A percentile compares a stretch with the other conserved stretches of the same genome.
phyloP scores from a whole-genome alignment of 257 asterid species.

The Verbena officinalis region DNA sequence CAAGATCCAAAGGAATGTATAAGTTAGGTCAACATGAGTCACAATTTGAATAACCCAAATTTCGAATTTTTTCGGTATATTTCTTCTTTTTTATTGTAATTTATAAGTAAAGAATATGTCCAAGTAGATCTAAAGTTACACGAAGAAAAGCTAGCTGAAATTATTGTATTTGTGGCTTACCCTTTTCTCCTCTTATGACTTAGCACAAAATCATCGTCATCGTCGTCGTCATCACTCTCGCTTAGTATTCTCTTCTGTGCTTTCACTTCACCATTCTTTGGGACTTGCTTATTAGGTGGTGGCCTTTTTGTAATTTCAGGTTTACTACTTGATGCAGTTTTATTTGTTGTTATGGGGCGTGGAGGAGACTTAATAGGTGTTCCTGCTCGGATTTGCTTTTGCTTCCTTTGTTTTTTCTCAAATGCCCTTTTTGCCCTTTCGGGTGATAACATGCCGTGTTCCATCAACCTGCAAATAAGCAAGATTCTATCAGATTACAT shows the following conservation, averaged over 20 bases:
- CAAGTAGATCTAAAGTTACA: not conserved
- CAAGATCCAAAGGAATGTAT: not conserved
- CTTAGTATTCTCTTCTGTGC: slow-evolving; percentile 40
- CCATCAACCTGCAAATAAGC: slow-evolving; percentile 60
- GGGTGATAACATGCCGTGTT: slow-evolving; percentile 65
- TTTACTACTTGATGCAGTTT: slow-evolving; percentile 2
- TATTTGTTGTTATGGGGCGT: not conserved
- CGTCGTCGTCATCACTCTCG: slow-evolving; percentile 55
- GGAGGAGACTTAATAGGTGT: slow-evolving; percentile 58
- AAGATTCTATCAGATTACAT: not conserved
- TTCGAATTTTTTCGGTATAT: not conserved
- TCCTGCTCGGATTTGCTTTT: slow-evolving; percentile 58
- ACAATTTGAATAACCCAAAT: not conserved
- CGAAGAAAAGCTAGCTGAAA: not conserved
- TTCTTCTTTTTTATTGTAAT: not conserved
- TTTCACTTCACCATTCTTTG: slow-evolving; percentile 52
- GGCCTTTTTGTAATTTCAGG: slow-evolving; percentile 43
- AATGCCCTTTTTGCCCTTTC: slow-evolving; percentile 59
- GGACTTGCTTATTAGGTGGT: slow-evolving; percentile 19
- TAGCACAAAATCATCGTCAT: slow-evolving; percentile 42
- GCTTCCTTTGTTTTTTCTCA: slow-evolving; percentile 68
- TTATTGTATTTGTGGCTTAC: slow-evolving; percentile 20
- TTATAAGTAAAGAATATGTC: not conserved
- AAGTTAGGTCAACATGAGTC: not conserved
- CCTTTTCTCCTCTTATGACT: slow-evolving; percentile 60